Percentiles rank a stretch among this genome's conserved stretches.
These are phyloP conservation scores for Diatrype stigma DNA, from an alignment of 2,329 filamentous ascomycete genomes.

Conservation along the genomic window DNA sequence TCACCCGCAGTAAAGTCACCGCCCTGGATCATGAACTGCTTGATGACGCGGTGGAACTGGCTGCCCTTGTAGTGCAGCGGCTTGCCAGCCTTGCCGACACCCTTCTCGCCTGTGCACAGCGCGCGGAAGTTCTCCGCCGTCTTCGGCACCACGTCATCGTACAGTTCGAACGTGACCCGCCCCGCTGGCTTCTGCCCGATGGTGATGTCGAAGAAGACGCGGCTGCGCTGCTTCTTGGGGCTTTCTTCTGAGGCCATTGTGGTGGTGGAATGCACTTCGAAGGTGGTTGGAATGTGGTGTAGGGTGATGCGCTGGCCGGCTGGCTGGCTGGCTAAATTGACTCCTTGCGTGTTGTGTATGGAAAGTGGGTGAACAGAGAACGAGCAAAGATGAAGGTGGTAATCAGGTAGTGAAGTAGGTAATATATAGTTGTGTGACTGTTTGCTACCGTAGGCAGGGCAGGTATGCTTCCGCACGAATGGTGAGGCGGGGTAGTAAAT, in stretches of 20 bases:
- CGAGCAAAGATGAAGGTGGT: background rate
- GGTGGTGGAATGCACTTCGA: background rate
- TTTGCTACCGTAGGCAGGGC: background rate
- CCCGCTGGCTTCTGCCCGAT: slow-evolving; percentile 71
- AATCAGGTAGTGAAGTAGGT: background rate
- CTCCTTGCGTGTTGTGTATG: no score
- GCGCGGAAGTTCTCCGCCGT: slow-evolving; percentile 95
- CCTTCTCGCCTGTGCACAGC: slow-evolving; percentile 94
- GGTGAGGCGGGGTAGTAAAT: background rate
- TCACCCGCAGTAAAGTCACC: slow-evolving; percentile 95
- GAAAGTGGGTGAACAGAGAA: no score
- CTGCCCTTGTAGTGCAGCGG: slow-evolving; percentile 91
- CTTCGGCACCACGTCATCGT: slow-evolving; percentile 75
- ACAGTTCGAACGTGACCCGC: slow-evolving; percentile 82
- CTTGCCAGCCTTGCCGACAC: slow-evolving; percentile 73
- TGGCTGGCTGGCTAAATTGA: no score
- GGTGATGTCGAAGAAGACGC: slow-evolving; percentile 90
- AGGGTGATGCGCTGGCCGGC: no score
- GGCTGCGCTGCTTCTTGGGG: slow-evolving; percentile 53
- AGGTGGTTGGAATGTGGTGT: no score
- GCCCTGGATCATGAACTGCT: slow-evolving; percentile 98
- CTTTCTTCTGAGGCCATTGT: slow-evolving; percentile 34
- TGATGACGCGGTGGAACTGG: slow-evolving; percentile 93
- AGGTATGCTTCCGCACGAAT: background rate
- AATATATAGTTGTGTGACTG: background rate